phyloP scores from a whole-genome alignment of 768 basidiomycete genomes.

The Lanmaoa pseudosensibilis region DNA sequence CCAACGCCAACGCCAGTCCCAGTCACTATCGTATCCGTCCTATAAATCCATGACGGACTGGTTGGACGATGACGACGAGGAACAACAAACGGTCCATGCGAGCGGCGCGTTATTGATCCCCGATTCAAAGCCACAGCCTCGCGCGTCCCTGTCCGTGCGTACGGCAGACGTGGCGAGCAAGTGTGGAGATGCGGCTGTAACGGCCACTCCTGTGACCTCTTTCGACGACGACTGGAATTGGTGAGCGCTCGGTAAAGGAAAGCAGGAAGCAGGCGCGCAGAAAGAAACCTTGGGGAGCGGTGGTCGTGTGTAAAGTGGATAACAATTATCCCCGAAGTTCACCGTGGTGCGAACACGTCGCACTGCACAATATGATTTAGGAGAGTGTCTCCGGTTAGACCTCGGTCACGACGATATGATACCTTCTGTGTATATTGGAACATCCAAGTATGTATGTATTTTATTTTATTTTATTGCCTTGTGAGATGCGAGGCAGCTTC shows the following conservation, averaged over 20 bases:
- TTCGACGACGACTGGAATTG: conserved; percentile 60
- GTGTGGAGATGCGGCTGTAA: too few relatives aligned
- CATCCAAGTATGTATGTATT: not conserved
- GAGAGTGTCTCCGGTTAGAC: not conserved
- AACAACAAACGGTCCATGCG: conserved; percentile 22
- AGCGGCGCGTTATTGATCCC: conserved; percentile 27
- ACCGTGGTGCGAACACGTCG: too few relatives aligned
- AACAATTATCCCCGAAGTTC: too few relatives aligned
- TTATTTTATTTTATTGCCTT: not conserved
- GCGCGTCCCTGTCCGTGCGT: not conserved
- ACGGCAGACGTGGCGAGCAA: not conserved
- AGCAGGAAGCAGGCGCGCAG: too few relatives aligned
- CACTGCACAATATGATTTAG: not conserved
- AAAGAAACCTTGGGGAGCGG: too few relatives aligned
- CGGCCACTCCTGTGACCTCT: conserved; percentile 4
- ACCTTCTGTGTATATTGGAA: not conserved
- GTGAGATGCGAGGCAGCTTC: too few relatives aligned
- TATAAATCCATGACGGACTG: conserved; percentile 17
- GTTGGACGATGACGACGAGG: conserved; percentile 40
- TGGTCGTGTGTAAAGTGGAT: too few relatives aligned
- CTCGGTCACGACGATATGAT: not conserved
- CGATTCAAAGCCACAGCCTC: conserved; percentile 26
- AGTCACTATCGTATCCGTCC: conserved; percentile 5
- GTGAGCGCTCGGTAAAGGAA: conserved; percentile 29
- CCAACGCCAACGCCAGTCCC: not conserved